Evolutionary conservation across 2,329 filamentous ascomycete species (phyloP).

Genomic region (Sclerotinia glacialis): DNA sequence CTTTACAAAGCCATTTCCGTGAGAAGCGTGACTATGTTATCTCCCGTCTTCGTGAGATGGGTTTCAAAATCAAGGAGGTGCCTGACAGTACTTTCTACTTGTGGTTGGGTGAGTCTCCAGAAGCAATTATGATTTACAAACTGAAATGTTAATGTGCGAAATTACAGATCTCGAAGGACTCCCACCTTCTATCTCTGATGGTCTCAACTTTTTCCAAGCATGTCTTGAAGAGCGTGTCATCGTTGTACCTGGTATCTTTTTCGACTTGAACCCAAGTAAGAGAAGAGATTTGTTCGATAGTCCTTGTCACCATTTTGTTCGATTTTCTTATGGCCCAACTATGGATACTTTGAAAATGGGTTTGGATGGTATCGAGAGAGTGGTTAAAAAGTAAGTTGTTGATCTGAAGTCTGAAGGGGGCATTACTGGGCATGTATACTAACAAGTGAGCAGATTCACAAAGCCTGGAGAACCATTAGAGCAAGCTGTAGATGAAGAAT

Average conservation of each 20-base stretch:
- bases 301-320: conserved; percentile 89
- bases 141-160: background rate
- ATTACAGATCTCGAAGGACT: conserved; percentile 57
- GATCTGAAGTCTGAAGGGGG: background rate
- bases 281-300: conserved; percentile 89
- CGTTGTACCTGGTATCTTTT: conserved; percentile 96
- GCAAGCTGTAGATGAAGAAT: conserved; percentile 4
- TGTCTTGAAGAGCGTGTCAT: conserved; percentile 93
- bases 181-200: conserved; percentile 81
- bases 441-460: background rate
- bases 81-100: conserved; percentile 95
- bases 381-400: conserved; percentile 62
- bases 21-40: conserved; percentile 92
- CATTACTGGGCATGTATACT: background rate
- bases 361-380: conserved; percentile 79
- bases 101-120: conserved; percentile 51
- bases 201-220: conserved; percentile 94
- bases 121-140: background rate
- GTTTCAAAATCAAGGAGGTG: conserved; percentile 78
- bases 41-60: conserved; percentile 74
- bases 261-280: conserved; percentile 88
- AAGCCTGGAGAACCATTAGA: conserved; percentile 16
- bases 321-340: conserved; percentile 78
- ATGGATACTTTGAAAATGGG: conserved; percentile 77
- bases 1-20: conserved; percentile 83